Percentiles rank a stretch among this genome's conserved stretches.
These are phyloP conservation scores for Sphagnum fallax DNA, from an alignment of 228 moss, liverwort and hornwort species.

Conservation along the genomic window DNA sequence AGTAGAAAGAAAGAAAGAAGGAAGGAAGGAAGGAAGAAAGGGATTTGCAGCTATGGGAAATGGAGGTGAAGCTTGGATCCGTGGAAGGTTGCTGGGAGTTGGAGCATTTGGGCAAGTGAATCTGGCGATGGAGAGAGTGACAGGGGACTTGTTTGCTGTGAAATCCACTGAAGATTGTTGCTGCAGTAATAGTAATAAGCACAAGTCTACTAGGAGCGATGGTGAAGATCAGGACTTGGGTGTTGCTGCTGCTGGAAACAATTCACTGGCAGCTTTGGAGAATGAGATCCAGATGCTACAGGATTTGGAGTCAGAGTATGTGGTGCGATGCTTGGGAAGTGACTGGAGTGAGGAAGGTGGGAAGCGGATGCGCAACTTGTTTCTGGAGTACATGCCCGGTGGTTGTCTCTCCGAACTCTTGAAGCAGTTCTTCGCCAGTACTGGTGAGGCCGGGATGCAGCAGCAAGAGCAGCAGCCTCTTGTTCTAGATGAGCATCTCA, in stretches of 20 bases:
- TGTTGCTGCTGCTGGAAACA: conserved; percentile 24
- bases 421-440: conserved; percentile 59
- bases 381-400: conserved; percentile 54
- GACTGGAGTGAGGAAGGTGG: conserved; percentile 30
- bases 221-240: background rate
- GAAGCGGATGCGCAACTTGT: conserved; percentile 41
- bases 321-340: conserved; percentile 48
- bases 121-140: conserved; percentile 43
- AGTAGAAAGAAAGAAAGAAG: too few relatives aligned
- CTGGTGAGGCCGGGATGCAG: conserved; percentile 26
- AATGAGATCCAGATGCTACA: conserved; percentile 45
- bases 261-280: conserved; percentile 31
- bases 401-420: conserved; percentile 49
- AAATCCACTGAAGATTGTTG: conserved; percentile 36
- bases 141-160: conserved; percentile 50
- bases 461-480: too few relatives aligned
- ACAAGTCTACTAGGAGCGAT: too few relatives aligned
- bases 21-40: too few relatives aligned
- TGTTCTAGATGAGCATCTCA: conserved; percentile 15
- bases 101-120: conserved; percentile 67
- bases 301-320: conserved; percentile 38
- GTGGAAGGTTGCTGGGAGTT: conserved; percentile 46
- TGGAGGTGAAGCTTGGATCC: conserved; percentile 20
- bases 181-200: too few relatives aligned
- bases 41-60: too few relatives aligned